phyloP scores from a whole-genome alignment of 2,329 filamentous ascomycete species.

The Hansfordia pulvinata region DNA sequence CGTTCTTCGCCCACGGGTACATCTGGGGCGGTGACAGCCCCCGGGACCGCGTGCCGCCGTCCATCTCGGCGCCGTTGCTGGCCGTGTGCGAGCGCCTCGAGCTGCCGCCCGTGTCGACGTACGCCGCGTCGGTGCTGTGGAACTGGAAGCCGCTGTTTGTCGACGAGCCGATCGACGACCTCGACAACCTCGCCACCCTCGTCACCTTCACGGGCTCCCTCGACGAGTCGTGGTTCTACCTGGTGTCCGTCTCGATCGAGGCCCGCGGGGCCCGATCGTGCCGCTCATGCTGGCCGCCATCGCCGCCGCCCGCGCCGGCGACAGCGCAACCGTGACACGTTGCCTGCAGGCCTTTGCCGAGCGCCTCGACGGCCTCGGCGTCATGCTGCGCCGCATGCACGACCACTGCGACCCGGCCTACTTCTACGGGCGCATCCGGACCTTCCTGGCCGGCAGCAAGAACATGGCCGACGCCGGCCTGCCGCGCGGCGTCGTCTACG shows the following conservation, averaged over 20 bases:
- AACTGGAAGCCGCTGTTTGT: conserved; percentile 90
- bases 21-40: conserved; percentile 89
- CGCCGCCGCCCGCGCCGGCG: conserved; percentile 56
- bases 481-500: conserved; percentile 76
- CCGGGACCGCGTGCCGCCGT: conserved; percentile 62
- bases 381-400: conserved; percentile 76
- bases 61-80: conserved; percentile 73
- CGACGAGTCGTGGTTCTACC: conserved; percentile 98
- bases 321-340: conserved; percentile 58
- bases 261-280: conserved; percentile 79
- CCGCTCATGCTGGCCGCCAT: conserved; percentile 84
- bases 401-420: conserved; percentile 89
- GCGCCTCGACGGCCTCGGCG: conserved; percentile 70
- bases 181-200: conserved; percentile 80
- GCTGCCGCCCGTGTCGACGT: conserved; percentile 84
- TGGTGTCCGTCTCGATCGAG: conserved; percentile 91
- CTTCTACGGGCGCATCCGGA: conserved; percentile 93
- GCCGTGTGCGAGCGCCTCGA: conserved; percentile 66
- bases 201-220: conserved; percentile 86
- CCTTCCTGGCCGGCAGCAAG: conserved; percentile 90
- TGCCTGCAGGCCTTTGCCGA: conserved; percentile 77
- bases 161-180: conserved; percentile 65
- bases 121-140: conserved; percentile 85
- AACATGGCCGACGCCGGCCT: conserved; percentile 94
- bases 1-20: conserved; percentile 88